Percentiles rank a stretch among this genome's conserved stretches.
Evolutionary conservation across 2,329 filamentous ascomycete genomes (phyloP).

Genomic region (Colletotrichum sp.): DNA sequence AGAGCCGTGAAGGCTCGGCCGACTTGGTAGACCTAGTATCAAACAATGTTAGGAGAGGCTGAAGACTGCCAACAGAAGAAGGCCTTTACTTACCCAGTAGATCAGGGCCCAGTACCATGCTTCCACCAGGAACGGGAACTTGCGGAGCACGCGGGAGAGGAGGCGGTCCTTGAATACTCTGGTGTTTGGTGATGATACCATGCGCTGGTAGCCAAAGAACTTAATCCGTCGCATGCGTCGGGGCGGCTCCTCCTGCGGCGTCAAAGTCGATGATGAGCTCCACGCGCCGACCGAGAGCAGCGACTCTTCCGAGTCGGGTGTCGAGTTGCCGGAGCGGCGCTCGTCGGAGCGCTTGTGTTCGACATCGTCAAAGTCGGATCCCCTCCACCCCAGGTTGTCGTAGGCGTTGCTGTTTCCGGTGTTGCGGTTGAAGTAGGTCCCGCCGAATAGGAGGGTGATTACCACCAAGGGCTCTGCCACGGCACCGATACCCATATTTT

Average conservation of each 20-base stretch:
- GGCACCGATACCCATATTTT: conserved; percentile 43
- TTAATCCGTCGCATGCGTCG: conserved; percentile 38
- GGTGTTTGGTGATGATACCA: conserved; percentile 66
- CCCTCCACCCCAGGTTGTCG: conserved; percentile 21
- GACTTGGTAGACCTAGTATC: conserved; percentile 71
- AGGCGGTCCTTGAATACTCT: conserved; percentile 62
- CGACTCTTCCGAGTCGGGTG: conserved; percentile 17
- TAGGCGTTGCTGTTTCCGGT: conserved; percentile 35
- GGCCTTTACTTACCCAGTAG: conserved; percentile 71
- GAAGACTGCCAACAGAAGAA: not conserved
- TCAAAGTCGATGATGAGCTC: conserved; percentile 30
- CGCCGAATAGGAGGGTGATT: conserved; percentile 47
- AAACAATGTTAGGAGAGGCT: not conserved
- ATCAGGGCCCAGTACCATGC: conserved; percentile 80
- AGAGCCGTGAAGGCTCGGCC: conserved; percentile 75
- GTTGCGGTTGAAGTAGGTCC: conserved; percentile 49
- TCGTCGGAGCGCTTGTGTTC: conserved; percentile 41
- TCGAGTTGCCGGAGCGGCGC: conserved; percentile 17
- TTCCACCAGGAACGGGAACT: conserved; percentile 75
- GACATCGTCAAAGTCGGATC: not conserved
- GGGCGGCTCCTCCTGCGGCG: conserved; percentile 30
- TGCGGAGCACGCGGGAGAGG: conserved; percentile 67
- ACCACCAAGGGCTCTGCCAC: conserved; percentile 48
- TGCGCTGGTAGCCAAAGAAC: conserved; percentile 31
- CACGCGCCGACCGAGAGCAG: conserved; percentile 14